Evolutionary conservation across 202 grass and related monocot species (phyloP), one percentile per base, ranked within the genome.

Genomic region (Setaria viridis): DNA sequence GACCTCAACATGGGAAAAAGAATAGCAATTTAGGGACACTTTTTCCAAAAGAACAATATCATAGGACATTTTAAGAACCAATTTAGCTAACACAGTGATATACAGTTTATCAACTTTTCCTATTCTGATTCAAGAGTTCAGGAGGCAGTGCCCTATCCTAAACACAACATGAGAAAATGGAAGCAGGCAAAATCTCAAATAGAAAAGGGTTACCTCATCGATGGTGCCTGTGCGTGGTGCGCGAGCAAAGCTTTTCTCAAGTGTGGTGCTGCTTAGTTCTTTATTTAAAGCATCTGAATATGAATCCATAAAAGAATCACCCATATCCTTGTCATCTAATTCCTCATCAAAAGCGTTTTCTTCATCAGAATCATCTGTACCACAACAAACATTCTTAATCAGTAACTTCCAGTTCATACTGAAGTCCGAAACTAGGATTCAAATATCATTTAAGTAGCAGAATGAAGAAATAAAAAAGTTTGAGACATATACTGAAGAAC

Each of bases 281-380:
- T 99, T 81, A 83, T 88, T 99, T 80, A 99, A 79, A 85, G 85
- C 93, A 91, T 96, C 88, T 80, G 96, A 94, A 86, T 99, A 99
- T 47, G 87, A 94, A 21, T 94, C 84, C 88, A 96, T 93, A 67
- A 96, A 99, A 87, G 70, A 68, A 81, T 87, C 82, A 58, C 67
- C 87, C 70, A 70, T 76, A 74, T 88, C 84, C 37, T 92, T 80
- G 41, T 88, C 42, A 80, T 78, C 81, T 82, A 53, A 62, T 86
- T 92, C 86, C 87, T 95, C 91, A 82, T 77, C 63, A 84, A 81
- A 69, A 71, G 89, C 91, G 70, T 59, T 69, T 2, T 82, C 93
- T 54, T 91, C 89, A 88, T 90, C 94, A 58, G 91, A 95, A 84
- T 94, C 96, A 83, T 99, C 96, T 99, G 90, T 30, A 50, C 35